Base-by-base conservation (phyloP, 164 flowering plant genomes). In the Piper betle region DNA sequence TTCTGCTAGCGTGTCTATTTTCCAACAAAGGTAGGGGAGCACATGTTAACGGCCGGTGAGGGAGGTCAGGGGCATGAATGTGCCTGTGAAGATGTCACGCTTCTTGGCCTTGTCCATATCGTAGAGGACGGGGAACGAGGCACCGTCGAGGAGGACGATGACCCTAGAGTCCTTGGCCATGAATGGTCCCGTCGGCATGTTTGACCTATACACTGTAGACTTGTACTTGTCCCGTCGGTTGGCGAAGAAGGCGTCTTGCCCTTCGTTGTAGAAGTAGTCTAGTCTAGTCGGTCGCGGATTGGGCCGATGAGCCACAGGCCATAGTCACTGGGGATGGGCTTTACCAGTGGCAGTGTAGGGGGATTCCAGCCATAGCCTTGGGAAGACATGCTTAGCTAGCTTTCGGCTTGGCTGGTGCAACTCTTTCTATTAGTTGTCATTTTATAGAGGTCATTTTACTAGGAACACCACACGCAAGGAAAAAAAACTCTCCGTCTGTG, bases 151-250 rank as follows among this genome's bases (percentile, higher is more conserved):
- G 12, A 80, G 57, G 19, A 62, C 75, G 33, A 78, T 40, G 59
- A 75, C 84, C 2, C 48, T 39, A 0, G 84, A 60, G 69, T 74
- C 43, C 4, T 55, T n/a, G 12, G 80, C 37, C 16, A 80, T 65
- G 68, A 74, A 69, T 0, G 79, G 79, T 4, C 84, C 81, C 0
- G 80, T 81, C 8, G 79, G 78, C 75, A 78, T 70, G 72, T 78
- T 78, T 61, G 81, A 33, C 15, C 74, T 53, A 69, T 75, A 74
- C 43, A 80, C 72, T 0, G 84, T 80, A 46, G 81, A 75, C 2
- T 65, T 18, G 66, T 78, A 64, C 15, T 72, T 73, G 0, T 55
- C 18, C 37, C 69, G 59, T 7, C 77, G 64, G 38, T 58, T 52
- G 11, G 16, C 11, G 65, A 78, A 78, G 78, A 72, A 80, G 8